Base-by-base conservation (phyloP, 306 rosid species). In the Cucumis sativus region DNA sequence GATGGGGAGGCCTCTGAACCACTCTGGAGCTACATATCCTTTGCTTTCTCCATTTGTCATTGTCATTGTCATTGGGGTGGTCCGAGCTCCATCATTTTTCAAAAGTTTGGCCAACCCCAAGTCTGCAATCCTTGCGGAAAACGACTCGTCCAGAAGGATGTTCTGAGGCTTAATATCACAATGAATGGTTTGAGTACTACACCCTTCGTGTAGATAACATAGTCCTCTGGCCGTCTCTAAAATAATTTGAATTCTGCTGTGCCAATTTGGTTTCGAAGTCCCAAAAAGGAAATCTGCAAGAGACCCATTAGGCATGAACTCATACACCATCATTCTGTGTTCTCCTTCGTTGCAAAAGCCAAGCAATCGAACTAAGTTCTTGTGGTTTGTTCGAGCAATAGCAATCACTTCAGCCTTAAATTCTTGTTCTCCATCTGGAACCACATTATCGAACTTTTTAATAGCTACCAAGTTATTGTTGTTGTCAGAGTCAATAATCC, bases 101-200 rank as follows among this genome's bases (percentile, higher is more conserved):
- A 87, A 45, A 28, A 83, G 87, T 73, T 87, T 85, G 14, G 88
- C 88, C 58, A 87, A 55, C 12, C 88, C 85, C 0, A 87, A 87
- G 20, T 87, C 88, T 9, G 88, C 76, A 25, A 84, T 84, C 4
- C 64, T 69, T 33, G 81, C 51, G 5, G 43, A 73, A 77, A 68
- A 60, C 15, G 74, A 45, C 1, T 84, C 85, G 28, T 84, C 84
- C 0, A 84, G 82, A 13, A 87, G 83, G 30, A 87, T 81, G 84
- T 84, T 87, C 18, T 87, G 86, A 41, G 88, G 90, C 80, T 87
- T 87, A 39, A 87, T 87, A 41, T 85, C 87, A 8, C 88, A 83
- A 9, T 87, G 88, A 30, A 87, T 85, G 25, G 81, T 87, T 61
- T 81, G 85, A 0, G 68, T 71, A 14, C 74, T 62, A 66, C 88